Conservation (phyloP, 225 moss, liverwort and hornwort species). For the Sphagnum contortum region DNA sequence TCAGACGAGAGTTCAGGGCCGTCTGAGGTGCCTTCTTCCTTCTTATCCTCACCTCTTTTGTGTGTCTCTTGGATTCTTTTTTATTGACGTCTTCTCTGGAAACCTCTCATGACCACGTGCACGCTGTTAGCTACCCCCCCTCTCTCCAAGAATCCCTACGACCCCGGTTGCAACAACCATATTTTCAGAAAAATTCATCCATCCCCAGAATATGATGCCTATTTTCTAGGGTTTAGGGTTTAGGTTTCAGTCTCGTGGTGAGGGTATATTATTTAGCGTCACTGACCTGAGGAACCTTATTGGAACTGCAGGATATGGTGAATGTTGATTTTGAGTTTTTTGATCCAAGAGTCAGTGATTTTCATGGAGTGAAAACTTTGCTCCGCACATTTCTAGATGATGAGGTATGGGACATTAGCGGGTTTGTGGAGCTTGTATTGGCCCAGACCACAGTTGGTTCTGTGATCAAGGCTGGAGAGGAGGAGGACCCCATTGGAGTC, state of each 20-base stretch:
- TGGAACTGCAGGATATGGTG: conserved; percentile 57
- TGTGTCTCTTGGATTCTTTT: no score
- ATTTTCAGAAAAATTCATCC: background rate
- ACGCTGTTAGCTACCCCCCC: no score
- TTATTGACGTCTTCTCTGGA: no score
- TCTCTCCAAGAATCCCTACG: no score
- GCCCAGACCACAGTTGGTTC: conserved; percentile 83
- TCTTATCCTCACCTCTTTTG: background rate
- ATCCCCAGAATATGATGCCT: background rate
- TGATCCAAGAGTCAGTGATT: conserved; percentile 84
- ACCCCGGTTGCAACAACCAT: no score
- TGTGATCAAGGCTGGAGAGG: conserved; percentile 74
- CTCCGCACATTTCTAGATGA: conserved; percentile 71
- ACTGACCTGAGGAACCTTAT: background rate
- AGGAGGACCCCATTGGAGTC: conserved; percentile 78
- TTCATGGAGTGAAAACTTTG: conserved; percentile 79
- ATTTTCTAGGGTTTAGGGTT: background rate
- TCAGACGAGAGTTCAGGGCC: conserved; percentile 44
- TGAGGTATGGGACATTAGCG: conserved; percentile 67
- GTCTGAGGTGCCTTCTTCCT: conserved; percentile 24
- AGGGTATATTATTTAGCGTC: background rate
- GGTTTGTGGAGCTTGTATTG: conserved; percentile 64
- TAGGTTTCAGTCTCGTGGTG: background rate
- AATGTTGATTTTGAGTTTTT: conserved; percentile 83
- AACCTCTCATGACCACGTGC: no score